Evolutionary conservation across 2,329 filamentous ascomycete genomes (phyloP).

Genomic region (Nigrospora sphaerica): DNA sequence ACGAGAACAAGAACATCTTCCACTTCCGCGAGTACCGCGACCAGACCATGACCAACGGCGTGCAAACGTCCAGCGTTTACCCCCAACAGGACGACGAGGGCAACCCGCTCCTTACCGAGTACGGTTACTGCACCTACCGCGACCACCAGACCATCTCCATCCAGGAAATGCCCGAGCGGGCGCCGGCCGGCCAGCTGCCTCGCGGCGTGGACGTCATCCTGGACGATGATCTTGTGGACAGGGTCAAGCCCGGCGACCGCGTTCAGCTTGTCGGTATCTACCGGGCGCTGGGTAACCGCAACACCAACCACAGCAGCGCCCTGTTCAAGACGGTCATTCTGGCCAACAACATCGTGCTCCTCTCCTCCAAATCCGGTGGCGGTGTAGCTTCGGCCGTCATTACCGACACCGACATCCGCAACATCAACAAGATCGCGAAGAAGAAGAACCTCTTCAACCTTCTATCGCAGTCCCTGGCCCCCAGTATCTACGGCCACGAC

Average conservation of each 20-base stretch:
- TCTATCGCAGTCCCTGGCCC: slow-evolving; percentile 86
- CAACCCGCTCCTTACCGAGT: slow-evolving; percentile 89
- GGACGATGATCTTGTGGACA: slow-evolving; percentile 93
- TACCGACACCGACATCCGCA: slow-evolving; percentile 93
- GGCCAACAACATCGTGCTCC: slow-evolving; percentile 88
- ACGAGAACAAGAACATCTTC: slow-evolving; percentile 79
- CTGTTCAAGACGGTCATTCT: slow-evolving; percentile 92
- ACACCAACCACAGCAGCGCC: slow-evolving; percentile 82
- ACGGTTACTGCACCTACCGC: slow-evolving; percentile 89
- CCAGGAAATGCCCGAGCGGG: slow-evolving; percentile 97
- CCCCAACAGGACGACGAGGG: slow-evolving; percentile 90
- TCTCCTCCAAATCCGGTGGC: slow-evolving; percentile 93
- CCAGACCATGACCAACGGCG: slow-evolving; percentile 93
- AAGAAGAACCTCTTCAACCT: slow-evolving; percentile 90
- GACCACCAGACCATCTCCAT: slow-evolving; percentile 98
- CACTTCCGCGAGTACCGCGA: slow-evolving; percentile 87
- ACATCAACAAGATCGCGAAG: slow-evolving; percentile 97
- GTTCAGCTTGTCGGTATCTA: slow-evolving; percentile 97
- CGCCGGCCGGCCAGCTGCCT: slow-evolving; percentile 89
- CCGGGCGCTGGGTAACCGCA: slow-evolving; percentile 88
- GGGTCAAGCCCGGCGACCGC: slow-evolving; percentile 89
- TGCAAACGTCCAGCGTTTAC: slow-evolving; percentile 85
- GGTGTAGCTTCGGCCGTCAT: slow-evolving; percentile 88
- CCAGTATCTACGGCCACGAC: slow-evolving; percentile 94
- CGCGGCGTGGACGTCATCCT: slow-evolving; percentile 93